Conservation (phyloP, 2,329 filamentous ascomycete genomes). For the Venturiaceae sp. region DNA sequence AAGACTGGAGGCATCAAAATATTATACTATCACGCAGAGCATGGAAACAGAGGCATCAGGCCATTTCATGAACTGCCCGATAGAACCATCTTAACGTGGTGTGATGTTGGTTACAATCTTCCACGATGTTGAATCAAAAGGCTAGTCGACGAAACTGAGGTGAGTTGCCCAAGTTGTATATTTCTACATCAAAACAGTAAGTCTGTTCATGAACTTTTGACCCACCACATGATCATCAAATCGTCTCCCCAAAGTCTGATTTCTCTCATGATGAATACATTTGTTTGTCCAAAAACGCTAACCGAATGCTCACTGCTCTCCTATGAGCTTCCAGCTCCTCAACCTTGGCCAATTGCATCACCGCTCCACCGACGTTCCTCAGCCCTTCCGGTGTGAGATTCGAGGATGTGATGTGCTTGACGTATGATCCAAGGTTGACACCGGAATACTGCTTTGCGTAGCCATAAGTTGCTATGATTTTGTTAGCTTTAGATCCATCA, state of each 20-base stretch:
- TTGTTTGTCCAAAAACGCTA: constrained; percentile 32
- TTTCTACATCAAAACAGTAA: not conserved
- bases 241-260: not conserved
- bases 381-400: constrained; percentile 81
- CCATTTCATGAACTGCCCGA: too few relatives aligned
- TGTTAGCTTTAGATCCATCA: not conserved
- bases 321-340: constrained; percentile 93
- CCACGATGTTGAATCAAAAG: too few relatives aligned
- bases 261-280: not conserved
- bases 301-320: constrained; percentile 56
- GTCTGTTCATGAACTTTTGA: not conserved
- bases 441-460: constrained; percentile 98
- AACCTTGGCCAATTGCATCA: constrained; percentile 91
- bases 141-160: too few relatives aligned
- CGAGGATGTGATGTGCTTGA: constrained; percentile 96
- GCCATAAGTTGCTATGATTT: constrained; percentile 72
- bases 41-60: too few relatives aligned
- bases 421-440: constrained; percentile 89
- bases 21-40: too few relatives aligned
- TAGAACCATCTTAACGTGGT: too few relatives aligned
- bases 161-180: too few relatives aligned
- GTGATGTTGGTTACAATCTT: too few relatives aligned
- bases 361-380: constrained; percentile 73
- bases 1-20: too few relatives aligned
- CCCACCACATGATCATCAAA: not conserved